These are phyloP conservation scores for Aegle marmelos DNA, from an alignment of 345 rosid genomes.

Conservation along the genomic window DNA sequence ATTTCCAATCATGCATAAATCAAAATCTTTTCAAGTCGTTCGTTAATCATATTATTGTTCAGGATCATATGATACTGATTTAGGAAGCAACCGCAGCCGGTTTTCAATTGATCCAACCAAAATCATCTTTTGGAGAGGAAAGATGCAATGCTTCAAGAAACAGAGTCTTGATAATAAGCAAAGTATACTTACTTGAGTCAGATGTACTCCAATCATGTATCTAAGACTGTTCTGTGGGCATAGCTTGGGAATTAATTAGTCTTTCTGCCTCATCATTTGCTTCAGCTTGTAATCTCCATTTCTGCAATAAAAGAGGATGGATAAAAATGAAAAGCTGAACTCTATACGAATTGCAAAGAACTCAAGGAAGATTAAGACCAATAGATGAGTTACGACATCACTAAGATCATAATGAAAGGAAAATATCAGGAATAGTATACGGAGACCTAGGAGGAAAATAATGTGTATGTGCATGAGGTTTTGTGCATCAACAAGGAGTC, in stretches of 20 bases:
- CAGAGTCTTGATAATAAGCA: background rate
- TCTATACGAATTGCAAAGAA: background rate
- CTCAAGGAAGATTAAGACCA: background rate
- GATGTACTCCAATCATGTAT: background rate
- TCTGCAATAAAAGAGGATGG: constrained; percentile 35
- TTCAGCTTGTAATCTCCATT: constrained; percentile 89
- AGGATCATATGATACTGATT: background rate
- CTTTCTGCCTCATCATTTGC: constrained; percentile 96
- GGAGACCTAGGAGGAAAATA: background rate
- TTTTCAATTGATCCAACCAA: background rate
- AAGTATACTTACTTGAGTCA: background rate
- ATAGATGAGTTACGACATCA: background rate
- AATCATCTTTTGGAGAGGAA: background rate
- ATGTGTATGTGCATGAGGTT: background rate
- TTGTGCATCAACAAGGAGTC: background rate
- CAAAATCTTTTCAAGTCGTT: background rate
- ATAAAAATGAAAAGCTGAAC: background rate
- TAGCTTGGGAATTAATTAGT: constrained; percentile 67
- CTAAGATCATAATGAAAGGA: background rate
- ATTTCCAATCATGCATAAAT: background rate
- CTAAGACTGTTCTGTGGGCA: constrained; percentile 30
- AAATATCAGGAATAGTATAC: background rate
- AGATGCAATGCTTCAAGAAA: background rate
- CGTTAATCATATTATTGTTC: background rate
- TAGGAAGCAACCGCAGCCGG: background rate